These are phyloP conservation scores for Tricholoma saponaceum DNA, from an alignment of 768 basidiomycete species.

Conservation along the genomic window DNA sequence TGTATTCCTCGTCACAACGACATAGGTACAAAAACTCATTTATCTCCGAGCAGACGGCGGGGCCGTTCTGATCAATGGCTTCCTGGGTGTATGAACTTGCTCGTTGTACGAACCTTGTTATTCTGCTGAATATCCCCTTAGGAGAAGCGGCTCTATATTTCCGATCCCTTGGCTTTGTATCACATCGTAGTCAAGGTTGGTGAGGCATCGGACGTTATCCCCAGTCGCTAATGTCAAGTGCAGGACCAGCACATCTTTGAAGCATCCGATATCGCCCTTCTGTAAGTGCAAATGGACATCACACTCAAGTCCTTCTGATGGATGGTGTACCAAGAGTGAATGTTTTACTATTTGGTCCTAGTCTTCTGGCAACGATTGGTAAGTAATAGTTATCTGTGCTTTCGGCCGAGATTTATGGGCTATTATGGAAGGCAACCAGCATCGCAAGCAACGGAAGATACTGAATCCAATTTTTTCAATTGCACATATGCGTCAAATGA, in stretches of 20 bases:
- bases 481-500: conserved; percentile 28
- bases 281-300: conserved; percentile 12
- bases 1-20: neutral
- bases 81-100: conserved; percentile 12
- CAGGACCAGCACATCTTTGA: conserved; percentile 27
- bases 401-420: neutral
- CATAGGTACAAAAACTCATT: neutral
- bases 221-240: neutral
- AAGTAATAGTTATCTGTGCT: neutral
- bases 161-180: conserved; percentile 32
- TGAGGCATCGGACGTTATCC: conserved; percentile 1
- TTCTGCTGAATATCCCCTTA: neutral
- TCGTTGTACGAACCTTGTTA: neutral
- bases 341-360: neutral
- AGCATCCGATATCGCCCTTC: conserved; percentile 31
- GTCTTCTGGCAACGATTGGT: conserved; percentile 6
- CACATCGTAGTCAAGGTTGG: conserved; percentile 31
- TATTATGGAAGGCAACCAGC: conserved; percentile 10
- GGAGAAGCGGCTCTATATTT: conserved; percentile 26
- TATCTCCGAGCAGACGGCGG: conserved; percentile 10
- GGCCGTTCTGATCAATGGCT: conserved; percentile 12
- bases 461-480: conserved; percentile 18
- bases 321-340: neutral
- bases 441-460: conserved; percentile 25
- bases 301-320: neutral